phyloP scores from a whole-genome alignment of 2,329 filamentous ascomycete species.

The Lomentospora prolificans region DNA sequence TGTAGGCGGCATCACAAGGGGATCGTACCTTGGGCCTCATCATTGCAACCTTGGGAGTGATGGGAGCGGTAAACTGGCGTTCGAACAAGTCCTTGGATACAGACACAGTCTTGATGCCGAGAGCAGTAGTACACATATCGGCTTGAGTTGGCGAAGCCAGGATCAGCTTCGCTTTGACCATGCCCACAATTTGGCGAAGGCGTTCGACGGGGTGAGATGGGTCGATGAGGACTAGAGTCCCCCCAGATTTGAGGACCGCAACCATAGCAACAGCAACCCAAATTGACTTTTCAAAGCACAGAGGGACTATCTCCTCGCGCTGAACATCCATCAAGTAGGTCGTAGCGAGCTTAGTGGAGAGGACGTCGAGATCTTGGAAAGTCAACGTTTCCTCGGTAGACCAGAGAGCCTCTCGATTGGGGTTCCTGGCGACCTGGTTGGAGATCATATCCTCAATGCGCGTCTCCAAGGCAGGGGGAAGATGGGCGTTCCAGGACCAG shows the following conservation, averaged over 20 bases:
- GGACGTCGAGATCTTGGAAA: not conserved
- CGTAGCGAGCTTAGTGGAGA: not conserved
- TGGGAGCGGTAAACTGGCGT: constrained; percentile 24
- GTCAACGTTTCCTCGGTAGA: not conserved
- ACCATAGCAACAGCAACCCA: constrained; percentile 15
- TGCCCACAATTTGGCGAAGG: constrained; percentile 10
- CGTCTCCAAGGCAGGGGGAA: constrained; percentile 27
- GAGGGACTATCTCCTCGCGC: not conserved
- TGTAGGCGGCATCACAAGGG: not conserved
- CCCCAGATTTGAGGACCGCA: constrained; percentile 14
- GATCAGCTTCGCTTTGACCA: constrained; percentile 9
- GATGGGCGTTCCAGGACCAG: constrained; percentile 33
- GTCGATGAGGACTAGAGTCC: constrained; percentile 13
- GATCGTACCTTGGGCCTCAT: not conserved
- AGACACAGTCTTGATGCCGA: not conserved
- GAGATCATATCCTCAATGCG: constrained; percentile 39
- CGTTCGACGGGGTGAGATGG: constrained; percentile 10
- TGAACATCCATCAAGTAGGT: not conserved
- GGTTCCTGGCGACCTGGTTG: constrained; percentile 22
- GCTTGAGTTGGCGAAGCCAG: not conserved
- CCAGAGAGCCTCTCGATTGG: constrained; percentile 15
- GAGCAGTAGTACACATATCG: not conserved
- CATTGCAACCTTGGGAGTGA: constrained; percentile 33
- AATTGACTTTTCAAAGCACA: constrained; percentile 9
- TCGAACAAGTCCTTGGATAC: not conserved